phyloP scores from a whole-genome alignment of 176 grass and related monocot species.

The Rhynchospora breviuscula region DNA sequence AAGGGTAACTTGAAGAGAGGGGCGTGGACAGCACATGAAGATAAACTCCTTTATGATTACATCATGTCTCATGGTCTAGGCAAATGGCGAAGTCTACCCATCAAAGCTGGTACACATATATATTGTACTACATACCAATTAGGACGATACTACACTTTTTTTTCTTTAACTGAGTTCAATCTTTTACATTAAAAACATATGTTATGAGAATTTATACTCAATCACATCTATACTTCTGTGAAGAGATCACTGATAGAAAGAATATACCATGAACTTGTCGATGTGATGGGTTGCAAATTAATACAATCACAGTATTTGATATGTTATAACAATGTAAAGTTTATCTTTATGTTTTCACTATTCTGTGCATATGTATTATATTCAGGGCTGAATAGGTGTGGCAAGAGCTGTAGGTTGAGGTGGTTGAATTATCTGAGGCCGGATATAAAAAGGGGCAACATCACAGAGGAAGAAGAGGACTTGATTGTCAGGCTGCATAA shows the following conservation, averaged over 20 bases:
- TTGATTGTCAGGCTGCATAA: slow-evolving; percentile 18
- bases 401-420: slow-evolving; percentile 16
- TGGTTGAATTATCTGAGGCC: slow-evolving; percentile 19
- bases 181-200: not conserved
- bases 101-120: slow-evolving; percentile 31
- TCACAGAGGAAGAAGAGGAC: slow-evolving; percentile 19
- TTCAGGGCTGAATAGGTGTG: slow-evolving; percentile 12
- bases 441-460: slow-evolving; percentile 15
- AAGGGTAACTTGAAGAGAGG: slow-evolving; percentile 38
- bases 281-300: not conserved
- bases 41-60: slow-evolving; percentile 40
- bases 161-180: not conserved
- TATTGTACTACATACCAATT: not conserved
- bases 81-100: slow-evolving; percentile 37
- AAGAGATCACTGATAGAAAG: not conserved
- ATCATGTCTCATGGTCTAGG: slow-evolving; percentile 29
- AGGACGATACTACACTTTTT: not conserved
- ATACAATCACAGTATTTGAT: not conserved
- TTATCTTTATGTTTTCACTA: not conserved
- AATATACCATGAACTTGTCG: not conserved
- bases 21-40: slow-evolving; percentile 41
- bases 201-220: not conserved
- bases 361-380: not conserved
- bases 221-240: not conserved
- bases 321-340: not conserved